Conservation (phyloP, 1,139 yeast species). For the Hemisphaericaspora subhashii region DNA sequence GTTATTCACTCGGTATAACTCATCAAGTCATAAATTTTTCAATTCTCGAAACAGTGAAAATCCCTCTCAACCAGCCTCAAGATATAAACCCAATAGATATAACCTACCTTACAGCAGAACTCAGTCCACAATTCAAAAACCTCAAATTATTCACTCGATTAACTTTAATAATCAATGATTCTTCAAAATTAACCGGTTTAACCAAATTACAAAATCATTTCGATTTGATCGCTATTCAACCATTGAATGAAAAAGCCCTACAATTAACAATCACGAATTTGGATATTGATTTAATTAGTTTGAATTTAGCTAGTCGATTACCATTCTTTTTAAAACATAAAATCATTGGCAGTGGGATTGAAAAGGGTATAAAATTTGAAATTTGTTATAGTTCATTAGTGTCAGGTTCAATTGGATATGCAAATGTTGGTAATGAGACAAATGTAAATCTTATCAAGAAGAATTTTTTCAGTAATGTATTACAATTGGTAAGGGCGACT, state of each 20-base stretch:
- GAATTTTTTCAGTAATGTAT: conserved; percentile 67
- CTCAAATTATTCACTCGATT: conserved; percentile 65
- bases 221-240: conserved; percentile 82
- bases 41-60: conserved; percentile 53
- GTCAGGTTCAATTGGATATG: conserved; percentile 39
- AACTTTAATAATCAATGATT: conserved; percentile 75
- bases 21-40: conserved; percentile 73
- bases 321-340: conserved; percentile 84
- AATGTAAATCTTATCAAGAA: conserved; percentile 39
- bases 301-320: conserved; percentile 63
- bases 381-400: conserved; percentile 63
- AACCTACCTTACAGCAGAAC: conserved; percentile 19
- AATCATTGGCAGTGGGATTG: conserved; percentile 78
- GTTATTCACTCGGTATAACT: conserved; percentile 65
- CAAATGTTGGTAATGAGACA: conserved; percentile 13
- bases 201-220: conserved; percentile 61
- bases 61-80: conserved; percentile 46
- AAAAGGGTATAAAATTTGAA: conserved; percentile 81
- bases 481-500: conserved; percentile 79
- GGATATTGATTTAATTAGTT: conserved; percentile 77
- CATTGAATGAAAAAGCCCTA: conserved; percentile 75
- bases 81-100: conserved; percentile 42
- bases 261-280: conserved; percentile 70
- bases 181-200: conserved; percentile 72
- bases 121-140: conserved; percentile 41